Evolutionary conservation across 2,329 filamentous ascomycete species (phyloP), one percentile per base, ranked within the genome.

Genomic region (Hypoxylon sp.): DNA sequence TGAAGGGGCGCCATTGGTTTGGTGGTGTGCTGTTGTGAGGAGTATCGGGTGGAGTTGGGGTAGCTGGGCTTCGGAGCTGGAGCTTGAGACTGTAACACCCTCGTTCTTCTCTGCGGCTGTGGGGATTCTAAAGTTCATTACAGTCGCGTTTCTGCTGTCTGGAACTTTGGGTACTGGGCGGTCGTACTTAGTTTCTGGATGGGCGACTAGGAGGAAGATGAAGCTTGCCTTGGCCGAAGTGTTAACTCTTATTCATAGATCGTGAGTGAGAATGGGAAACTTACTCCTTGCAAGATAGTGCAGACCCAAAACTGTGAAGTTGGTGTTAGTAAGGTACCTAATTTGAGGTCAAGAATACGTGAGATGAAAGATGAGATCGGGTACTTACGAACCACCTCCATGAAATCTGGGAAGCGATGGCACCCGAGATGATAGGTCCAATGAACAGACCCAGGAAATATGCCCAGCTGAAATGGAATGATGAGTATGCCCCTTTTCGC

Each of bases 361-460:
- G 19, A 11, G 3, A 39, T 35, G 22, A 14, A 47, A n/a, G 42
- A 14, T 6, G 22, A 9, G 24, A 10, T 55, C 33, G 11, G 19
- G 31, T 19, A 74, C 74, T 72, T 70, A 74, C 73, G 64, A 80
- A 79, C 74, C 76, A 78, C 39, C 77, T 66, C 77, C 77, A 79
- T 11, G 68, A 71, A 37, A 76, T 70, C 17, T 73, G 71, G 1
- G 74, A 69, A 13, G 76, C 76, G 29, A 78, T 78, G 24, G 74
- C 73, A 11, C 78, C 78, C 2, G 78, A 74, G 13, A 80, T 78
- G 42, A 80, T 76, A 26, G 78, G 78, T 0, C 78, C 78, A 35
- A 79, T 74, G 59, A 78, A 78, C 2, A 79, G 65, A 2, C 77
- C 77, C 17, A 78, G 70, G 63, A 79, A 79, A 48, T 79, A 79